phyloP scores from a whole-genome alignment of 345 rosid genomes.

The Gossypium stocksii region DNA sequence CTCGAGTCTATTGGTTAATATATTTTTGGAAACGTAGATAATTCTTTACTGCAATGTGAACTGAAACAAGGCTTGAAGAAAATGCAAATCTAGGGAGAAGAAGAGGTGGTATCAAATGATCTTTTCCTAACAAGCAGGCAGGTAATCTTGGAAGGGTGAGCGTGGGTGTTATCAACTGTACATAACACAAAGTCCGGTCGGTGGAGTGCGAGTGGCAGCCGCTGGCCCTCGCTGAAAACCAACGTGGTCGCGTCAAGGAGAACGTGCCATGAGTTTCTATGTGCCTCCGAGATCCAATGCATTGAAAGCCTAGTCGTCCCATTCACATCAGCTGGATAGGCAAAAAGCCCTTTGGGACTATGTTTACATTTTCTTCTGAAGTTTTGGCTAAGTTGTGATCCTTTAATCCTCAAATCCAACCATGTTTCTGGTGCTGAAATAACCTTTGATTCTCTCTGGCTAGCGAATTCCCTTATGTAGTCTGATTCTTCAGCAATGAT shows the following conservation, averaged over 20 bases:
- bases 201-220: constrained; percentile 53
- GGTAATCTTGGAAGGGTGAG: constrained; percentile 46
- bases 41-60: background rate
- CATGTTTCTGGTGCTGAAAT: constrained; percentile 58
- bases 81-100: constrained; percentile 14
- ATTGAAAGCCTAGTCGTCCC: constrained; percentile 52
- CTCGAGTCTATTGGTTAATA: background rate
- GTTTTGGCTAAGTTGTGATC: constrained; percentile 70
- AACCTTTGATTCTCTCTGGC: constrained; percentile 57
- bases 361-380: constrained; percentile 66
- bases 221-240: constrained; percentile 39
- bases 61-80: background rate
- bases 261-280: constrained; percentile 69
- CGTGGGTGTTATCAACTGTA: constrained; percentile 40
- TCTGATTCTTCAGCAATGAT: constrained; percentile 42
- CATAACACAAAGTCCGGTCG: constrained; percentile 62
- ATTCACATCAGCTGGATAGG: constrained; percentile 54
- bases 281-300: constrained; percentile 79
- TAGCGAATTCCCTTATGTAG: constrained; percentile 52
- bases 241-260: constrained; percentile 54
- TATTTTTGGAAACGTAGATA: background rate
- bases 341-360: constrained; percentile 56
- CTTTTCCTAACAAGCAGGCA: constrained; percentile 65
- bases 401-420: constrained; percentile 74
- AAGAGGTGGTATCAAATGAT: constrained; percentile 46